These are phyloP conservation scores for Amanita subjunquillea DNA, from an alignment of 768 basidiomycete species.

Conservation along the genomic window DNA sequence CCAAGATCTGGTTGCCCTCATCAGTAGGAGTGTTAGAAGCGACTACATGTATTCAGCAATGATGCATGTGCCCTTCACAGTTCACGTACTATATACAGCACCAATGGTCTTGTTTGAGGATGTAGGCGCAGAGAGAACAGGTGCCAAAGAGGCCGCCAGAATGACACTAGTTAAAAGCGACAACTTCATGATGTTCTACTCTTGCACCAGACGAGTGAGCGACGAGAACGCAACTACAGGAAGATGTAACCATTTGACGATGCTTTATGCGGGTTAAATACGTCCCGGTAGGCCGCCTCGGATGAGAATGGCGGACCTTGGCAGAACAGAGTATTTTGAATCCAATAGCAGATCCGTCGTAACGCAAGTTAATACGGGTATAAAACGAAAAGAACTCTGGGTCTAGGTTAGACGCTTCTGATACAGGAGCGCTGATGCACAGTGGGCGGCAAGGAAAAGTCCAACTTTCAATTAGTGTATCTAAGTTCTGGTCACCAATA, in stretches of 20 bases:
- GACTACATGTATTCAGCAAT: not conserved
- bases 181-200: not conserved
- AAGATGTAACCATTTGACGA: not conserved
- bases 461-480: too few species aligned
- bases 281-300: not conserved
- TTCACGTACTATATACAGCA: not conserved
- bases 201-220: not conserved
- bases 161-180: not conserved
- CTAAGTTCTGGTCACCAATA: too few species aligned
- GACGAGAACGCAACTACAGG: not conserved
- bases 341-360: too few species aligned
- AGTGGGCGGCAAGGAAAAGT: too few species aligned
- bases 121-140: not conserved
- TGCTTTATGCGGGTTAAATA: not conserved
- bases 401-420: too few species aligned
- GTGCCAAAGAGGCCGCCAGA: not conserved
- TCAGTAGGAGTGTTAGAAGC: not conserved
- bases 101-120: not conserved
- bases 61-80: not conserved
- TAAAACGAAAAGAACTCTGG: too few species aligned
- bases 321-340: not conserved
- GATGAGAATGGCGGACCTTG: not conserved
- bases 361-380: too few species aligned
- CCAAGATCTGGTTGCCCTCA: conserved; percentile 2
- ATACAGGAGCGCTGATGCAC: too few species aligned